These are phyloP conservation scores for Linaria vulgaris DNA, from an alignment of 257 asterid species.

Conservation along the genomic window DNA sequence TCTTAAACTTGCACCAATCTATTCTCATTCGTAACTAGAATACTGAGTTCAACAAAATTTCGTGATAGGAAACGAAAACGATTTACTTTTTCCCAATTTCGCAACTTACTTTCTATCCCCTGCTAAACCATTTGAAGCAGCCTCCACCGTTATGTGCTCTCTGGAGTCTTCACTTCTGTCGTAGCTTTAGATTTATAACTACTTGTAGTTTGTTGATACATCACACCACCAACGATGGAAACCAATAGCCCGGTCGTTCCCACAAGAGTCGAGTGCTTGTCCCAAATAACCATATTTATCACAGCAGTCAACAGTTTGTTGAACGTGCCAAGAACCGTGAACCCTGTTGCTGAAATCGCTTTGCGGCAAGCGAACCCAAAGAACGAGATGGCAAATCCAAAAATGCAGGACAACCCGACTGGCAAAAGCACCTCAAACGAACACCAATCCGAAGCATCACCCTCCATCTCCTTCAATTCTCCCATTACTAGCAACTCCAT, in stretches of 20 bases:
- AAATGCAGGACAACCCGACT: constrained; percentile 77
- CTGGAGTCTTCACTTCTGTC: constrained; percentile 40
- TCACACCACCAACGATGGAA: constrained; percentile 83
- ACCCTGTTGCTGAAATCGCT: constrained; percentile 91
- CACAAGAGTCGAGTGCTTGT: constrained; percentile 75
- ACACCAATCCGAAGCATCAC: constrained; percentile 68
- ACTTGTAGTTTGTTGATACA: constrained; percentile 85
- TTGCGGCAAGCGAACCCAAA: constrained; percentile 93
- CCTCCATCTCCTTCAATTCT: constrained; percentile 80
- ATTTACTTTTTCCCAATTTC: constrained; percentile 42
- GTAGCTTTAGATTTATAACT: constrained; percentile 46
- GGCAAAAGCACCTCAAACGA: constrained; percentile 78
- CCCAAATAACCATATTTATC: constrained; percentile 85
- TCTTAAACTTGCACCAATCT: too few species aligned
- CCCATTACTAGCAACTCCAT: constrained; percentile 92
- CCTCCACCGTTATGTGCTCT: constrained; percentile 58
- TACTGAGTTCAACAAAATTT: neutral
- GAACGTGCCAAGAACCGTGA: constrained; percentile 93
- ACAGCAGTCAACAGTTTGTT: constrained; percentile 89
- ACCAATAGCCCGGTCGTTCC: constrained; percentile 87
- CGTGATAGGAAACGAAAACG: constrained; percentile 19
- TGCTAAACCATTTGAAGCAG: constrained; percentile 54
- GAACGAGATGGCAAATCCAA: constrained; percentile 88
- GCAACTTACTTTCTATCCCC: constrained; percentile 40
- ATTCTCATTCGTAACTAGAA: neutral